Base-by-base conservation (phyloP, 495 filamentous ascomycete species). In the Poronia punctata region DNA sequence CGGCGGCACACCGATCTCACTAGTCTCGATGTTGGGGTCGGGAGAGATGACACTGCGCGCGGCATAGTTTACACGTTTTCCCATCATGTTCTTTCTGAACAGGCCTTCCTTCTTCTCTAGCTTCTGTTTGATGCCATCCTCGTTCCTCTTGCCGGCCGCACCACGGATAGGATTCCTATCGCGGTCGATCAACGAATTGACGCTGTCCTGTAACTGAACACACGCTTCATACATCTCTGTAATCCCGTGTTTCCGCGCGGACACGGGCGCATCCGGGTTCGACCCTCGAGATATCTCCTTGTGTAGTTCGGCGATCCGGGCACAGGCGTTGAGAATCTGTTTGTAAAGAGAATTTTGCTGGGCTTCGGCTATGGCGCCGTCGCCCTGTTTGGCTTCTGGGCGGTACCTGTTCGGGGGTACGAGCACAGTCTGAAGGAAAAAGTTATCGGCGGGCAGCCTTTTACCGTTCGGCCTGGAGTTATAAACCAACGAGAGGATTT, bases 71-170 rank as follows among this genome's bases (percentile, higher is more conserved):
- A 99, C 93, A 67, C 93, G 85, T 69, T 99, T 99, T 33, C 93
- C 93, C 93, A 99, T 99, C 90, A 99, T 97, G 67, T 99, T 94
- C 74, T 90, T 97, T 50, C 93, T 74, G 71, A 99, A 97, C 33
- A 99, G 66, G 32, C 93, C 93, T 56, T 99, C 93, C 64, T 99
- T 99, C 74, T 97, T 97, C 64, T 99, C 93, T 11, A 99, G 74
- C 53, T 87, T 83, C 55, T 99, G 93, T 64, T 97, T 99, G 61
- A 99, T 93, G 42, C 93, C 93, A 26, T 88, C 82, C 43, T 84
- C 79, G 30, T 81, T 79, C 34, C 72, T 64, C 54, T 75, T 76
- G 4, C 71, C 82, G 6, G 86, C 86, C 3, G 73, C 64, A 7
- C 89, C 88, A 28, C 80, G 77, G 8, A 87, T 67, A 9, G 86